Evolutionary conservation across 2,329 filamentous ascomycete species (phyloP).

Genomic region (Fusarium luffae): DNA sequence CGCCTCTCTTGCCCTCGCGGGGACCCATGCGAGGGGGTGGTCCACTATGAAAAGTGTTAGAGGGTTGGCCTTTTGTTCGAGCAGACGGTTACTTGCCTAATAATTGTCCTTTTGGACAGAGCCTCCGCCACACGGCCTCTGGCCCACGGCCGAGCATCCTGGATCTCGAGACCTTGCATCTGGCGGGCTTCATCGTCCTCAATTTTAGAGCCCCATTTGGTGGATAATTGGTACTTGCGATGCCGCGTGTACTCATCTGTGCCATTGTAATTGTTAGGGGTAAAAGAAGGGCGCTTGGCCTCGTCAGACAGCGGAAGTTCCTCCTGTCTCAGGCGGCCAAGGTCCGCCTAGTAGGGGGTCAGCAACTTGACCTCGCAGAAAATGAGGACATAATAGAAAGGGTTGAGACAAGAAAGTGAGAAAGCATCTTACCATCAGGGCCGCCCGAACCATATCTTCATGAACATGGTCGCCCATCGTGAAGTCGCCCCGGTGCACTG

Average conservation of each 20-base stretch:
- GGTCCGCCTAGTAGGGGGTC: slow-evolving; percentile 32
- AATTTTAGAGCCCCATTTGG: slow-evolving; percentile 33
- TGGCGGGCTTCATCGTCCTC: slow-evolving; percentile 40
- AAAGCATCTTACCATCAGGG: slow-evolving; percentile 35
- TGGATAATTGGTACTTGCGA: not conserved
- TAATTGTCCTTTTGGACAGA: not conserved
- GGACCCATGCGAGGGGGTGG: not conserved
- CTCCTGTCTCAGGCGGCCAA: slow-evolving; percentile 39
- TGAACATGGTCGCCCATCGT: slow-evolving; percentile 34
- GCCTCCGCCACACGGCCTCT: not conserved
- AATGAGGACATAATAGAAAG: not conserved
- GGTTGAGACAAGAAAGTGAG: too few species aligned
- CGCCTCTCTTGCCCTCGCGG: not conserved
- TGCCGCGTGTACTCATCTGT: slow-evolving; percentile 1
- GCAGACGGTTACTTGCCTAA: slow-evolving; percentile 4
- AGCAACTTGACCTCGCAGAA: not conserved
- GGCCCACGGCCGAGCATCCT: slow-evolving; percentile 41
- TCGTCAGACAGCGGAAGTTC: slow-evolving; percentile 31
- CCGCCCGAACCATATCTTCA: not conserved
- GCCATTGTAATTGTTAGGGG: slow-evolving; percentile 23
- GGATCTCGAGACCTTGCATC: slow-evolving; percentile 36
- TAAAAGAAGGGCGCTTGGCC: slow-evolving; percentile 14
- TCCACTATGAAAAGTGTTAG: slow-evolving; percentile 1
- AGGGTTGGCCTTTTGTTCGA: not conserved
- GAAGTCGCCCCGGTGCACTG: not conserved